Base-by-base conservation (phyloP, 1,139 yeast genomes). In the Yamadazyma triangularis region DNA sequence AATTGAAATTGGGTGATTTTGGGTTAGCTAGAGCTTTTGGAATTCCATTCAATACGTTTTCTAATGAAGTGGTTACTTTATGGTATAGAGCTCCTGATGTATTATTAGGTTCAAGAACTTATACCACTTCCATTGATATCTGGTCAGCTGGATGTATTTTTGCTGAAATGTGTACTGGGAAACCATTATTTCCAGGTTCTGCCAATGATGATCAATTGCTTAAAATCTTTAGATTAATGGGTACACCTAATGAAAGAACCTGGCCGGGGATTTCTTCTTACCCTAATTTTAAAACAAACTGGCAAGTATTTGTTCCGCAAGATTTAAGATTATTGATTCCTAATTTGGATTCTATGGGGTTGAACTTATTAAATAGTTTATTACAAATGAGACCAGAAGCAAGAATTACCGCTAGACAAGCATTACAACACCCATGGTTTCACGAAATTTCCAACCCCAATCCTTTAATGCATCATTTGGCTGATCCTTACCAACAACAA, bases 81-180 rank as follows among this genome's bases (percentile, higher is more conserved):
- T 91, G 99, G 99, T 91, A 91, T 60, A 74, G 99, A 41, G 97
- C 99, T 0, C 98, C 98, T 0, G 99, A 91, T 55, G 98, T 91
- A 25, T 65, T 91, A 33, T 74, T 91, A 58, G 99, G 99, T 0
- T 86, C 96, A 1, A 75, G 96, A 45, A 88, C 94, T 29, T 91
- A 91, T 58, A 84, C 96, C 20, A 91, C 98, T 0, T 86, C 96
- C 1, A 91, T 91, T 41, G 99, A 91, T 58, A 88, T 91, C 61
- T 91, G 99, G 99, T 87, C 96, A 18, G 94, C 96, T 14, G 99
- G 99, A 9, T 91, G 98, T 60, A 91, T 91, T 33, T 71, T 91
- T 53, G 97, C 97, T 2, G 99, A 91, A 56, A 91, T 91, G 98
- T 82, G 91, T 46, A 86, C 96, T 8, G 98, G 98, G n/a, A 81